Conservation (phyloP, 495 filamentous ascomycete species). For the Annulohypoxylon stygium region DNA sequence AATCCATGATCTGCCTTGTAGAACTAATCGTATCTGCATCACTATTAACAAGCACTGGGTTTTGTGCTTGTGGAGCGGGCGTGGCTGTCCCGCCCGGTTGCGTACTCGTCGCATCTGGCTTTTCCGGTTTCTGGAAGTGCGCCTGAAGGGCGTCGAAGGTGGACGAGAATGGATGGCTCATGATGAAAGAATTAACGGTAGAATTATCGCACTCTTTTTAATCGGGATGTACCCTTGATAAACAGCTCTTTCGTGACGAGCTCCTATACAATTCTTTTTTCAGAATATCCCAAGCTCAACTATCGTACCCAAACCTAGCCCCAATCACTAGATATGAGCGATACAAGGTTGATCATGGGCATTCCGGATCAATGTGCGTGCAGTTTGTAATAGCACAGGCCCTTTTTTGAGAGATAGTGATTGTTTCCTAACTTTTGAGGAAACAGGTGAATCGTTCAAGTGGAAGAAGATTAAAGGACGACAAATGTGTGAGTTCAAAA, state of each 20-base stretch:
- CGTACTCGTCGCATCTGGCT: slow-evolving; percentile 3
- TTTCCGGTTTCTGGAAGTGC: slow-evolving; percentile 36
- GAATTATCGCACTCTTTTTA: background rate
- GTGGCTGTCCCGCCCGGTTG: background rate
- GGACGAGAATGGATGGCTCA: slow-evolving; percentile 46
- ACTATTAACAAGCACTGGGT: background rate
- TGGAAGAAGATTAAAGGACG: background rate
- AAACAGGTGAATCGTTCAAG: background rate
- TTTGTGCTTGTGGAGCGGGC: slow-evolving; percentile 15
- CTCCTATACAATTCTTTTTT: background rate
- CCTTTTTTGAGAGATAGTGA: background rate
- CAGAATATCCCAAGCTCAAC: background rate
- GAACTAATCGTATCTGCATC: background rate
- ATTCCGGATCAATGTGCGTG: slow-evolving; percentile 22
- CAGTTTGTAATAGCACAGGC: background rate
- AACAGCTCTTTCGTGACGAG: background rate
- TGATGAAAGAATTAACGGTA: slow-evolving; percentile 17
- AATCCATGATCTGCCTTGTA: background rate
- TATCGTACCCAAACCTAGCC: slow-evolving; percentile 23
- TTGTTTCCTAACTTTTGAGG: background rate
- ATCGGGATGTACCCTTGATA: background rate
- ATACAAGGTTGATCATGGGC: slow-evolving; percentile 1
- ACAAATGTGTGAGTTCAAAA: slow-evolving; percentile 14
- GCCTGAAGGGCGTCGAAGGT: slow-evolving; percentile 48
- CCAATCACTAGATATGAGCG: slow-evolving; percentile 28